Conservation (phyloP, 225 moss, liverwort and hornwort genomes). For the Sphagnum contortum region DNA sequence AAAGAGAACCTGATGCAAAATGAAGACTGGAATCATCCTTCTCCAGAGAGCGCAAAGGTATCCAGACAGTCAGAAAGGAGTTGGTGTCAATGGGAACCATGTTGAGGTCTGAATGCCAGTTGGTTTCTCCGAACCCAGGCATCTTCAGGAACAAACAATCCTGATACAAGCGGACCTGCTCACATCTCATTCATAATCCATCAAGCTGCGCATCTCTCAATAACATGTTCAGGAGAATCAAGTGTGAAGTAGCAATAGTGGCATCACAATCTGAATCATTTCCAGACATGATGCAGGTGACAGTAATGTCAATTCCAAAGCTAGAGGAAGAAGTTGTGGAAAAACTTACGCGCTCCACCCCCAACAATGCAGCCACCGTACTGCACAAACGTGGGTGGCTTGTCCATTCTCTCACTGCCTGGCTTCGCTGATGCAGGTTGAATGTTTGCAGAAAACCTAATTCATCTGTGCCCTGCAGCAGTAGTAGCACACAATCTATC, state of each 20-base stretch:
- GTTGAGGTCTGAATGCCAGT: slow-evolving; percentile 65
- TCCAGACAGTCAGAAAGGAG: slow-evolving; percentile 57
- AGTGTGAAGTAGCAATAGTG: too few relatives aligned
- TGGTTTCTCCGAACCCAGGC: slow-evolving; percentile 54
- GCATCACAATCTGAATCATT: too few relatives aligned
- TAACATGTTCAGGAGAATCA: too few relatives aligned
- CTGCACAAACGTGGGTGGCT: slow-evolving; percentile 35
- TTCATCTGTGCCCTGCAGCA: slow-evolving; percentile 46
- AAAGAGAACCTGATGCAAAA: slow-evolving; percentile 41
- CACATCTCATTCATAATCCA: not conserved
- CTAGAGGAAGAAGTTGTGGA: too few relatives aligned
- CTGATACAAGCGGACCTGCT: slow-evolving; percentile 57
- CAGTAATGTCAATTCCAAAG: too few relatives aligned
- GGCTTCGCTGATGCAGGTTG: slow-evolving; percentile 46
- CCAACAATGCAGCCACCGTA: slow-evolving; percentile 40
- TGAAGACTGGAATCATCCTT: slow-evolving; percentile 45
- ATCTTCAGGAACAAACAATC: slow-evolving; percentile 60
- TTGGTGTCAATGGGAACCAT: slow-evolving; percentile 65
- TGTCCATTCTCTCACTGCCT: slow-evolving; percentile 29
- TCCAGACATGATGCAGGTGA: too few relatives aligned
- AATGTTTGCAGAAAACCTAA: slow-evolving; percentile 57
- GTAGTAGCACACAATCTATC: too few relatives aligned
- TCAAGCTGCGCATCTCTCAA: too few relatives aligned
- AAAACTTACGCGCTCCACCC: slow-evolving; percentile 22
- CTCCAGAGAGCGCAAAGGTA: slow-evolving; percentile 42